phyloP scores from a whole-genome alignment of 257 asterid species.

The Solanum corneliomulleri region DNA sequence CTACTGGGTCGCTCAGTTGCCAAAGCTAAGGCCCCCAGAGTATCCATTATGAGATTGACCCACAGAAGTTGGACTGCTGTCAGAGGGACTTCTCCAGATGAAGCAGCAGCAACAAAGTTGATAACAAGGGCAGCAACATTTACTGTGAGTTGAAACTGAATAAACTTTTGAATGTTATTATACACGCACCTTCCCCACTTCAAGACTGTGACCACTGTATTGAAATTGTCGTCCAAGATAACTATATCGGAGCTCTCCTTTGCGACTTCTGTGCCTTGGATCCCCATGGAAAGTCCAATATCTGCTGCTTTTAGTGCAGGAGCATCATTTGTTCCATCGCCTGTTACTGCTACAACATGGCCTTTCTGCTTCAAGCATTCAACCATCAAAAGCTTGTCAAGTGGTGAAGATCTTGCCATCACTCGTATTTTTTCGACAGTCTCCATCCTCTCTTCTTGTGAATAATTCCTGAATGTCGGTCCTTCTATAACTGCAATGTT shows the following conservation, averaged over 20 bases:
- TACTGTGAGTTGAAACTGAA: conserved; percentile 17
- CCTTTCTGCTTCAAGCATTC: conserved; percentile 4
- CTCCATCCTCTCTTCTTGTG: conserved; percentile 3
- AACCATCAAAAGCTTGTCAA: conserved; percentile 9
- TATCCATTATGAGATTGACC: conserved; percentile 49
- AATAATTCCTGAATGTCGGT: neutral
- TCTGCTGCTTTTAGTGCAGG: conserved; percentile 15
- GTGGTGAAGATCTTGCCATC: conserved; percentile 11
- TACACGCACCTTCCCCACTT: conserved; percentile 16
- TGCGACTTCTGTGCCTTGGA: conserved; percentile 20
- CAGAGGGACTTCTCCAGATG: conserved; percentile 14
- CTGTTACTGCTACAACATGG: conserved; percentile 22
- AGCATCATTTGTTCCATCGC: conserved; percentile 20
- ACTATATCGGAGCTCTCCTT: conserved; percentile 19
- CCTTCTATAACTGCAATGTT: conserved; percentile 1
- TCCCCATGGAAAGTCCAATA: conserved; percentile 16
- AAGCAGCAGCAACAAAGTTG: conserved; percentile 16
- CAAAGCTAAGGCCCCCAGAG: conserved; percentile 38
- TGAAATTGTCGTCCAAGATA: conserved; percentile 13
- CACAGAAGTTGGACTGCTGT: conserved; percentile 22
- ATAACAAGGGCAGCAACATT: conserved; percentile 12
- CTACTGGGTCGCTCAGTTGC: conserved; percentile 27
- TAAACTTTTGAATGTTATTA: conserved; percentile 13
- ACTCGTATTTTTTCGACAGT: neutral
- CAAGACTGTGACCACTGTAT: conserved; percentile 10